Conservation (phyloP, 257 asterid genomes). For the Solanum microdontum region DNA sequence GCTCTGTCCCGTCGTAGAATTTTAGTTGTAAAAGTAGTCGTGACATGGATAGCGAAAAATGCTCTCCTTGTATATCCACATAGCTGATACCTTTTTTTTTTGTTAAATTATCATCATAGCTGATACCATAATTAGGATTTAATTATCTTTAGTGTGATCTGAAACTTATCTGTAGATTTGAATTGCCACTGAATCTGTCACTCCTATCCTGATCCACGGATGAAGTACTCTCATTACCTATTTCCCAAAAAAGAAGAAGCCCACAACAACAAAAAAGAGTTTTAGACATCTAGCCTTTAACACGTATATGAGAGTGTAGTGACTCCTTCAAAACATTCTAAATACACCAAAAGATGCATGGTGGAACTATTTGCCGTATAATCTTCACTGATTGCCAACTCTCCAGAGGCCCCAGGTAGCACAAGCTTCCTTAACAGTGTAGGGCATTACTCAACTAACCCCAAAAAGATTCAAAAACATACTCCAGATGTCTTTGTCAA, state of each 20-base stretch:
- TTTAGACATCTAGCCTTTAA: not conserved
- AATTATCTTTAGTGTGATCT: not conserved
- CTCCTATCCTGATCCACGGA: not conserved
- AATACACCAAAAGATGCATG: not conserved
- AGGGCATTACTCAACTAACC: not conserved
- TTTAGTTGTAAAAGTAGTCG: not conserved
- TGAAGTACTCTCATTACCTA: not conserved
- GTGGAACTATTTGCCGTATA: not conserved
- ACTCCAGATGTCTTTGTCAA: not conserved
- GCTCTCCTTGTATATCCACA: not conserved
- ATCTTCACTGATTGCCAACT: not conserved
- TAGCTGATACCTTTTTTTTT: not conserved
- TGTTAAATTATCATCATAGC: not conserved
- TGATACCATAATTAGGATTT: not conserved
- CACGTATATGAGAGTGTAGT: not conserved
- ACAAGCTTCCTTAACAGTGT: not conserved
- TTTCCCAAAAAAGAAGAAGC: not conserved
- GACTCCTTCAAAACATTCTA: not conserved
- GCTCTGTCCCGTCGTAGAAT: not conserved
- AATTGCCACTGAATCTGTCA: not conserved
- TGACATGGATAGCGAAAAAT: not conserved
- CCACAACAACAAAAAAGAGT: not conserved
- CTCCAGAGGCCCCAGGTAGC: not conserved
- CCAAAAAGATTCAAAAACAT: not conserved
- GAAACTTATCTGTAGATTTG: not conserved